These are phyloP conservation scores for Manihot esculenta DNA, from an alignment of 441 rosid species.

Conservation along the genomic window DNA sequence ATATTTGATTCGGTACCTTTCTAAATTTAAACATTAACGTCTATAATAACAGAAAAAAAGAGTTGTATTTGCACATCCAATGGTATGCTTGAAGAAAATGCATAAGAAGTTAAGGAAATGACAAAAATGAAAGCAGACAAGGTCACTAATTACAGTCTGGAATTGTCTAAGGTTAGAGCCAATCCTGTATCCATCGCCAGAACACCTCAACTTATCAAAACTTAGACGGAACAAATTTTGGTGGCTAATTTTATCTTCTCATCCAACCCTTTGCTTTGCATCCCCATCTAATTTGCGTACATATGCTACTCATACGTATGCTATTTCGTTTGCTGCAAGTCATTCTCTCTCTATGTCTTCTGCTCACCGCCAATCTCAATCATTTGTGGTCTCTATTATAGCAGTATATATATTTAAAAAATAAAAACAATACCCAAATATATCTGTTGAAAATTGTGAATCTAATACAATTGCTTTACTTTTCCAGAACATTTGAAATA, in stretches of 20 bases:
- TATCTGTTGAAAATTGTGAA: too few relatives aligned
- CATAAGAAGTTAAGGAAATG: too few relatives aligned
- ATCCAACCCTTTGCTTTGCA: background rate
- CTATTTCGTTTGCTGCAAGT: background rate
- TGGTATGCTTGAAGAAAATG: too few relatives aligned
- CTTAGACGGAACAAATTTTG: background rate
- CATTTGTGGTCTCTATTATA: background rate
- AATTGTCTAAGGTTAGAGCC: conserved; percentile 11
- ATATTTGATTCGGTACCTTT: too few relatives aligned
- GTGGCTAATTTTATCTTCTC: conserved; percentile 34
- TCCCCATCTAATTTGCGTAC: background rate
- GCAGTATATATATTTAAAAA: background rate
- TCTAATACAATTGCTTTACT: too few relatives aligned
- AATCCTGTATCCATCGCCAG: conserved; percentile 14
- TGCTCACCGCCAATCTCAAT: background rate
- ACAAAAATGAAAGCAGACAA: background rate
- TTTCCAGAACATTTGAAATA: too few relatives aligned
- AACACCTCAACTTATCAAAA: background rate
- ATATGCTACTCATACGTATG: background rate
- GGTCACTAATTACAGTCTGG: conserved; percentile 5
- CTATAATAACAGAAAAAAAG: too few relatives aligned
- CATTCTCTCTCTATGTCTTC: conserved; percentile 29
- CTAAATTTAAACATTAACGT: too few relatives aligned
- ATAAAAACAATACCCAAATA: too few relatives aligned
- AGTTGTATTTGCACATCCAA: too few relatives aligned